Percentiles rank a stretch among this genome's conserved stretches.
These are phyloP conservation scores for Metschnikowia sp. DNA, from an alignment of 805 yeast species.

Conservation along the genomic window DNA sequence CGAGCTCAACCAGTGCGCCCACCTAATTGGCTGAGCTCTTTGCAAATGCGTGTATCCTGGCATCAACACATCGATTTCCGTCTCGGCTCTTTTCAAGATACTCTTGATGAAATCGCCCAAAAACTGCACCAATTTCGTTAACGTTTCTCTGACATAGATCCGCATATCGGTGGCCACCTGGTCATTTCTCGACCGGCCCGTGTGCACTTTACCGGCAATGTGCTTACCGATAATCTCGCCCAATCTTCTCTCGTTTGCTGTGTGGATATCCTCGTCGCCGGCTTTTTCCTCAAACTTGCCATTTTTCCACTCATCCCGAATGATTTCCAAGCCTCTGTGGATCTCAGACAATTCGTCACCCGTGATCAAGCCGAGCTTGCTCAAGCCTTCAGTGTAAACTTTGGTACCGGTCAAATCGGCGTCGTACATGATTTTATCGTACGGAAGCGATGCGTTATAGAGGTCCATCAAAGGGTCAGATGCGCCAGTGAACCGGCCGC, in stretches of 20 bases:
- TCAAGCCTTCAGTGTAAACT: conserved; percentile 85
- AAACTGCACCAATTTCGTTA: conserved; percentile 56
- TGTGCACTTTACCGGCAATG: conserved; percentile 96
- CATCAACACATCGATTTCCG: conserved; percentile 90
- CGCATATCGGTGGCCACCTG: conserved; percentile 99
- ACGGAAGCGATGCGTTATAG: conserved; percentile 94
- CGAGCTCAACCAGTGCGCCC: conserved; percentile 96
- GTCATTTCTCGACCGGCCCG: conserved; percentile 98
- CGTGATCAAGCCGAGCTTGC: conserved; percentile 72
- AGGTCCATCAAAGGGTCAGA: conserved; percentile 97
- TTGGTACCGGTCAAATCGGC: conserved; percentile 94
- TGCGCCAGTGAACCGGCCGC: conserved; percentile 96
- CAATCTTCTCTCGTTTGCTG: conserved; percentile 96
- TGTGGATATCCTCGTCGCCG: conserved; percentile 97
- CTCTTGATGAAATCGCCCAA: conserved; percentile 63
- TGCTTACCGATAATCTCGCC: conserved; percentile 94
- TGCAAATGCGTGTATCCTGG: conserved; percentile 99
- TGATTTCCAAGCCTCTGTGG: conserved; percentile 73
- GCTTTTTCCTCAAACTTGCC: conserved; percentile 67
- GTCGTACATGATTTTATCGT: conserved; percentile 89
- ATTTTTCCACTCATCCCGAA: conserved; percentile 78
- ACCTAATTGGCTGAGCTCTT: conserved; percentile 98
- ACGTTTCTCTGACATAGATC: conserved; percentile 78
- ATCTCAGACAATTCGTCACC: conserved; percentile 72
- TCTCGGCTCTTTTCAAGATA: conserved; percentile 69